phyloP scores from a whole-genome alignment of 495 filamentous ascomycete genomes.

The Xanthoparmelia taractica region DNA sequence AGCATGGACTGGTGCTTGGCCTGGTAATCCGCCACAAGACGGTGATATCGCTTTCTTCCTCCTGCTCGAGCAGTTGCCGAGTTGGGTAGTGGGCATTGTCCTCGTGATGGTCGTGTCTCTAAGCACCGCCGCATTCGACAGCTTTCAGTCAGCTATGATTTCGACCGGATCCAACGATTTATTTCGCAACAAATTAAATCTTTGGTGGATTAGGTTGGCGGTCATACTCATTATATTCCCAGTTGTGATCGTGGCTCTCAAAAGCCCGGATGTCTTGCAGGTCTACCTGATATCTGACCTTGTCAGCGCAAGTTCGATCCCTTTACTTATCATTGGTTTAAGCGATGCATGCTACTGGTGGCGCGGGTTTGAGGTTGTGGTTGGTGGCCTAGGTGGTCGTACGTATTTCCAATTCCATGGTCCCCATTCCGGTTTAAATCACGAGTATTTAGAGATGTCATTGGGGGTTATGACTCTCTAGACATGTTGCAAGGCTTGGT shows the following conservation, averaged over 20 bases:
- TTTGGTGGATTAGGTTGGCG: slow-evolving; percentile 57
- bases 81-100: slow-evolving; percentile 68
- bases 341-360: slow-evolving; percentile 58
- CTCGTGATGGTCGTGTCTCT: slow-evolving; percentile 68
- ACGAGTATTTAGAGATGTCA: too few species aligned
- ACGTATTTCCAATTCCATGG: too few species aligned
- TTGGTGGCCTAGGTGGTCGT: slow-evolving; percentile 63
- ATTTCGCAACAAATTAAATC: slow-evolving; percentile 65
- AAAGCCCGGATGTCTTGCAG: slow-evolving; percentile 60
- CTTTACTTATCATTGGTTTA: slow-evolving; percentile 59
- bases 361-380: slow-evolving; percentile 65
- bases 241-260: slow-evolving; percentile 60
- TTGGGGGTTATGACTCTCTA: too few species aligned
- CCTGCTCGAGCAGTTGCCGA: slow-evolving; percentile 58
- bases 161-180: slow-evolving; percentile 66
- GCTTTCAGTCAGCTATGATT: slow-evolving; percentile 68
- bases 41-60: slow-evolving; percentile 67
- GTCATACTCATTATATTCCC: slow-evolving; percentile 64
- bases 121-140: slow-evolving; percentile 66
- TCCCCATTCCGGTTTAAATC: too few species aligned
- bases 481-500: too few species aligned
- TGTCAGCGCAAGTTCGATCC: slow-evolving; percentile 60
- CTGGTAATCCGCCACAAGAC: slow-evolving; percentile 43
- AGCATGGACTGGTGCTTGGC: slow-evolving; percentile 60
- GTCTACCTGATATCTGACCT: slow-evolving; percentile 73